Conservation (phyloP, 371 early-diverging fungal genomes). For the Mortierella sp. region DNA sequence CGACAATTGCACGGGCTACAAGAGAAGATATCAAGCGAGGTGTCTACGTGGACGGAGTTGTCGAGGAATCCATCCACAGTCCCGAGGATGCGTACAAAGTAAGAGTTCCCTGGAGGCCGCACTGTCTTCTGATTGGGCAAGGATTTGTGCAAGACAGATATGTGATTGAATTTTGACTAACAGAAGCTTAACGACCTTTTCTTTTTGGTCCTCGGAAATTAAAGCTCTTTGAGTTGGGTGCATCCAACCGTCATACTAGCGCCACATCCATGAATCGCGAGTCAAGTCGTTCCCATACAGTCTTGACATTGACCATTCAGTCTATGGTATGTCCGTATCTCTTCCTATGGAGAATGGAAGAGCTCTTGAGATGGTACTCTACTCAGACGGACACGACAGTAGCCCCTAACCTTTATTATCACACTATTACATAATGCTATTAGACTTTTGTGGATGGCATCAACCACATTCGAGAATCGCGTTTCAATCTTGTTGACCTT, state of each 20-base stretch:
- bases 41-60: slow-evolving; percentile 67
- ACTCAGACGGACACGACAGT: no score
- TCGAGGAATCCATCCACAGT: slow-evolving; percentile 64
- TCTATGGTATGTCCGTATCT: slow-evolving; percentile 48
- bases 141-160: no score
- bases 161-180: no score
- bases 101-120: neutral
- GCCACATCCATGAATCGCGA: slow-evolving; percentile 72
- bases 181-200: no score
- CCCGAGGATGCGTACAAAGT: slow-evolving; percentile 67
- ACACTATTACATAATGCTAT: neutral
- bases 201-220: neutral
- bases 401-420: neutral
- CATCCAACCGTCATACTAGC: slow-evolving; percentile 64
- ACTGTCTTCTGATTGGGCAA: neutral
- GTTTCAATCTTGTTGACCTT: slow-evolving; percentile 88
- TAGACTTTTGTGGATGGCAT: slow-evolving; percentile 59
- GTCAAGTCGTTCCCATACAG: slow-evolving; percentile 71
- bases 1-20: slow-evolving; percentile 58
- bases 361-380: neutral
- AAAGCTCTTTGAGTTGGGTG: slow-evolving; percentile 61
- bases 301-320: slow-evolving; percentile 68
- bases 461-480: slow-evolving; percentile 66
- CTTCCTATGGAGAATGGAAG: no score
- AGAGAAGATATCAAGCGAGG: slow-evolving; percentile 73